Base-by-base conservation (phyloP, 495 filamentous ascomycete genomes). In the Hypoxylon fragiforme region DNA sequence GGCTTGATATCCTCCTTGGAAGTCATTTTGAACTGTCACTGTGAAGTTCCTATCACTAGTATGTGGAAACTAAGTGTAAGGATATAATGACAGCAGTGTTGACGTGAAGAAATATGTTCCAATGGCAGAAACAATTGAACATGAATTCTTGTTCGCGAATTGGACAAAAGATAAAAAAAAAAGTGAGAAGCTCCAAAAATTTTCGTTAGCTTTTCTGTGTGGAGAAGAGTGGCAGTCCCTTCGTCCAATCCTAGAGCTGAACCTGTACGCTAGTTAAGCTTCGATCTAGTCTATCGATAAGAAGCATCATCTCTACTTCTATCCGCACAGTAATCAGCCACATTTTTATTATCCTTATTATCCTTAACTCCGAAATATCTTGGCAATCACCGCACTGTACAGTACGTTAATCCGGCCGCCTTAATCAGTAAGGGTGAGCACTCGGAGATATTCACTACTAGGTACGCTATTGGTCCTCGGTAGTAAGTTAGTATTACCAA, bases 1-100 rank as follows among this genome's bases (percentile, higher is more conserved):
- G 81, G 81, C 65, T 84, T 82, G 57, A 79, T 80, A 57, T 76
- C 65, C 53, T 71, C 67, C 56, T 83, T 81, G 71, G 88, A 81
- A 50, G 79, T 76, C 81, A 85, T 84, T 60, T 69, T 77, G 39
- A 44, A 31, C 58, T 35, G 58, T 50, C 55, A 37, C 41, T 44
- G 44, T 58, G n/a, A 63, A 47, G 26, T 57, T 47, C 44, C 26
- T 39, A 34, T 28, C 42, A 12, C 11, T 35, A 22, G 38, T 47
- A 11, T 38, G 43, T 39, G 39, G 41, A 22, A 42, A 48, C 3
- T 18, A 37, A 1, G 34, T 37, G 18, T 15, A 37, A n/a, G 13
- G 14, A 16, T 37, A 37, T 35, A 54, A 42, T 45, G n/a, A 42
- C 55, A 42, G 54, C 55, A 44, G 57, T 19, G 58, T 46, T 52